Evolutionary conservation across 768 basidiomycete species (phyloP), one percentile per base, ranked within the genome.

Genomic region (Tylopilus balloui): DNA sequence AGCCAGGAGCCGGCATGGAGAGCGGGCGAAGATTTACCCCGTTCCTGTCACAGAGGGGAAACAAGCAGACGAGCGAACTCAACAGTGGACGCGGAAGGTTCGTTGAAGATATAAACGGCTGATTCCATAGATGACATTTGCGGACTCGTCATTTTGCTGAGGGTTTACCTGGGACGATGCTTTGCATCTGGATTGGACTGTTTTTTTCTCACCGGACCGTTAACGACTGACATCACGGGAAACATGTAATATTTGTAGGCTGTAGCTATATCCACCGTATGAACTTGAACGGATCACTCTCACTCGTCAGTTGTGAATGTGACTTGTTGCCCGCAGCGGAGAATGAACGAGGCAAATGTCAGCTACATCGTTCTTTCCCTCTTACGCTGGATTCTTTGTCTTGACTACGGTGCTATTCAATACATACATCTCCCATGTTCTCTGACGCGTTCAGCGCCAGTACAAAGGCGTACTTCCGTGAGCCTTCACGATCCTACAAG

Each of bases 1-100:
- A 77, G 50, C 81, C 83, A 7, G 82, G 81, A 1, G 71, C 81
- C 0, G 82, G 80, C 1, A 69, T 62, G 56, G 68, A 65, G 45
- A 51, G 59, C 0, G 71, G 66, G 3, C 75, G 71, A 56, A 52
- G 66, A 28, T 39, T 34, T 25, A 9, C 48, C 3, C 35, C 54
- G 4, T 34, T 64, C 9, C 12, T 51, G 9, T 42, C 60, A 14
- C 46, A 55, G 37, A 42, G 36, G 45, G 58, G 49, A 41, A 63
- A 63, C 25, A 62, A 52, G 50, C 65, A 63, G 25, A 43, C 51
- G 8, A 28, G 59, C 0, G 50, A 57, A 6, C n/a, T 52, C 11
- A 59, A 54, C 9, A 31, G 39, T 27, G 62, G 68, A 0, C 62
- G 61, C 31, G 71, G 73, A 36, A 64, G 69, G 38, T 76, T 74